Base-by-base conservation (phyloP, 805 yeast genomes). In the Saccharomycopsis sp. region DNA sequence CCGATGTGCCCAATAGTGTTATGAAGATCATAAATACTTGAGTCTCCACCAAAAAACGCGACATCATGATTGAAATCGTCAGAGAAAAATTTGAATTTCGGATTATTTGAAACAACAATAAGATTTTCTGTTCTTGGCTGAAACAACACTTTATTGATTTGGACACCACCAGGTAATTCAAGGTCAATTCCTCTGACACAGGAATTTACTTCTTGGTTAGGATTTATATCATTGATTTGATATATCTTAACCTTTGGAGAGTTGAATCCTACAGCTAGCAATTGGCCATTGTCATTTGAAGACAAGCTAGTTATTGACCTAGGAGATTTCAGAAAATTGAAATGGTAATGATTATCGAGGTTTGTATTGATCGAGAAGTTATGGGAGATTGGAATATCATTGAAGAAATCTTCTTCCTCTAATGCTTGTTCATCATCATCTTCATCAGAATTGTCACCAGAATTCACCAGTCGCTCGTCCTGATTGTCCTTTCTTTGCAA, bases 1-100 rank as follows among this genome's bases (percentile, higher is more conserved):
- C 63, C 59, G 4, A 55, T 48, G 47, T 64, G 68, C 16, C 68
- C 68, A 31, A 53, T 55, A 6, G 68, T 64, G 41, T 61, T 60
- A 38, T 53, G 52, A 54, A 63, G 51, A 34, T 64, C 67, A 16
- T 57, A 54, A 19, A 64, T 44, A 48, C 65, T 64, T 59, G 57
- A 57, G 38, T 64, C 67, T 2, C 68, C 68, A 19, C 19, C 19
- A 7, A 27, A 5, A 23, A 41, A 41, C 35, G 14, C 35, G 20
- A 31, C 19, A 32, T 26, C 11, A 22, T 4, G 4, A 21, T 21
- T 21, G 38, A 21, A 20, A n/a, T 27, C 19, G 36, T 39, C 20
- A 6, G 9, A 17, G 36, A 21, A 17, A 7, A 40, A 16, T 16
- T 22, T 9, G 43, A 40, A 40, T n/a, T 21, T 4, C 8, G 38